Percentiles rank a stretch among this genome's conserved stretches.
Evolutionary conservation across 163 green algal genomes (phyloP).

Genomic region (Scenedesmus sp.): DNA sequence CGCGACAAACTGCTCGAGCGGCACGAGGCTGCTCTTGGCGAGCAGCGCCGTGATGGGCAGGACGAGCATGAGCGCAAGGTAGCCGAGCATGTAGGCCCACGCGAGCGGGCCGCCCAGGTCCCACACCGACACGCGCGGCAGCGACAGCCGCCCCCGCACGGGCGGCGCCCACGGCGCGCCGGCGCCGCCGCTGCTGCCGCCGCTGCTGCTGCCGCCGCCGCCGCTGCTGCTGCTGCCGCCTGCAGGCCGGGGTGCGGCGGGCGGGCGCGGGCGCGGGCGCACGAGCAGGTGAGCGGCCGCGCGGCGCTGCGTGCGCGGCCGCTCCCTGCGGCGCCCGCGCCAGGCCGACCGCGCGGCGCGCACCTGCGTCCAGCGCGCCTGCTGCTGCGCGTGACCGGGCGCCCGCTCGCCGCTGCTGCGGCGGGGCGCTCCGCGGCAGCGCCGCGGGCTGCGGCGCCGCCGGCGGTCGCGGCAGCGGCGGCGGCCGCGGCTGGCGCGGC

Average conservation of each 20-base stretch:
- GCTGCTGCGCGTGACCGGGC: conserved; percentile 1
- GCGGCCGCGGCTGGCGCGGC: too few relatives aligned
- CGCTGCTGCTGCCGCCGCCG: neutral
- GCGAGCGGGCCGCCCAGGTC: conserved; percentile 40
- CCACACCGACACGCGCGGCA: conserved; percentile 27
- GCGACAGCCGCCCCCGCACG: neutral
- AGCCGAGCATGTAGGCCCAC: conserved; percentile 61
- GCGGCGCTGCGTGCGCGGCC: too few relatives aligned
- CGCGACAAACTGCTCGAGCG: conserved; percentile 50
- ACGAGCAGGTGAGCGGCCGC: too few relatives aligned
- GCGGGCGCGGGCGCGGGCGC: too few relatives aligned
- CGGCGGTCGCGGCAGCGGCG: too few relatives aligned
- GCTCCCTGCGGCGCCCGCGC: too few relatives aligned
- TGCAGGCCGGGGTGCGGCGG: too few relatives aligned
- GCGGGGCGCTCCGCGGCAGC: too few relatives aligned
- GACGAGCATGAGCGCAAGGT: conserved; percentile 63
- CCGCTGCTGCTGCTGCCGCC: conserved; percentile 17
- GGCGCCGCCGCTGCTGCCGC: neutral
- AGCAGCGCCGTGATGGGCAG: conserved; percentile 62
- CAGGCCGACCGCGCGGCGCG: too few relatives aligned
- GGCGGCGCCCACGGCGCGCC: conserved; percentile 14
- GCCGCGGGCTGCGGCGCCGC: too few relatives aligned
- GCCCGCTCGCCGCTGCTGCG: neutral
- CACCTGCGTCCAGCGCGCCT: conserved; percentile 9
- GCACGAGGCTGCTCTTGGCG: conserved; percentile 50